These are phyloP conservation scores for Ascoidea asiatica DNA, from an alignment of 805 yeast genomes.

Conservation along the genomic window DNA sequence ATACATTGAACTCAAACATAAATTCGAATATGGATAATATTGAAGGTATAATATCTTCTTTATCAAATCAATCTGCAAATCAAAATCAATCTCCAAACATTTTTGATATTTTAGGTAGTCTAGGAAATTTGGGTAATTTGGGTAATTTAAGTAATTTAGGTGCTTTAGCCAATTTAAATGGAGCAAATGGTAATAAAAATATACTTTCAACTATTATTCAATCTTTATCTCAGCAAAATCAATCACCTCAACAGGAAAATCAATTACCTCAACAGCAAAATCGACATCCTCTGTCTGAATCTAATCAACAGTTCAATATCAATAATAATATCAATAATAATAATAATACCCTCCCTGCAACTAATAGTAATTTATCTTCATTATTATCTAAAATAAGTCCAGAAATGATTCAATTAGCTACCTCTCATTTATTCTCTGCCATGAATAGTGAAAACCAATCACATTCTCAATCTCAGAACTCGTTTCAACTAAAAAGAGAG, in stretches of 20 bases:
- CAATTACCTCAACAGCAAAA: constrained; percentile 11
- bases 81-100: too few species aligned
- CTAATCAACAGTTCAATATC: constrained; percentile 8
- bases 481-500: constrained; percentile 12
- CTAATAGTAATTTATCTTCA: too few species aligned
- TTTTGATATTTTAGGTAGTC: neutral
- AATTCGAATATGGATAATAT: too few species aligned
- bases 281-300: constrained; percentile 12
- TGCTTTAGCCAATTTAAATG: neutral
- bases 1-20: too few species aligned
- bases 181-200: neutral
- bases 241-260: constrained; percentile 5
- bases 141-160: neutral
- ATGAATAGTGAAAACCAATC: neutral
- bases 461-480: constrained; percentile 2
- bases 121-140: neutral
- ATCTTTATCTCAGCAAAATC: neutral
- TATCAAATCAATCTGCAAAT: too few species aligned
- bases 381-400: neutral
- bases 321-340: constrained; percentile 12
- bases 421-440: neutral
- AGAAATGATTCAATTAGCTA: too few species aligned
- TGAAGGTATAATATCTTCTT: too few species aligned
- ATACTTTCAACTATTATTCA: neutral
- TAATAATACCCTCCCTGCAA: constrained; percentile 13